Evolutionary conservation across 2,329 filamentous ascomycete genomes (phyloP).

Genomic region (Cytospora chrysosperma): DNA sequence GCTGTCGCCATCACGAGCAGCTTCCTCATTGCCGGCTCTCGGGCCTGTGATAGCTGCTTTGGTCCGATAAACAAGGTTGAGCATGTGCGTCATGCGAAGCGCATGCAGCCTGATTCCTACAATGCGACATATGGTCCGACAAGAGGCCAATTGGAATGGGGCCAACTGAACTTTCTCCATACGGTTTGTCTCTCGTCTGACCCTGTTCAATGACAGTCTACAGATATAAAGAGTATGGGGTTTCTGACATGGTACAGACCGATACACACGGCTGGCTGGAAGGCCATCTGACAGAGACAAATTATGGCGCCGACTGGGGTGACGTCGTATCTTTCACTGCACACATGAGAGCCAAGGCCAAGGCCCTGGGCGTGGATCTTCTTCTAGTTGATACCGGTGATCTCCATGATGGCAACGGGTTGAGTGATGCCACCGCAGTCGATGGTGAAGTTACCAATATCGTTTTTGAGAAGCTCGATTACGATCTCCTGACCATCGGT

Average conservation of each 20-base stretch:
- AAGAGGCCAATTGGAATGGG: slow-evolving; percentile 53
- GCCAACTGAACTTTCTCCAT: slow-evolving; percentile 61
- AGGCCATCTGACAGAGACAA: slow-evolving; percentile 59
- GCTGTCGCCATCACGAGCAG: slow-evolving; percentile 23
- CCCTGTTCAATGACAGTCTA: neutral
- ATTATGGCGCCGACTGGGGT: slow-evolving; percentile 66
- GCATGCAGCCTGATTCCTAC: slow-evolving; percentile 47
- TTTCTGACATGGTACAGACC: slow-evolving; percentile 36
- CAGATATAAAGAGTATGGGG: neutral
- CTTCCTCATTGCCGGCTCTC: slow-evolving; percentile 24
- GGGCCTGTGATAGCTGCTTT: slow-evolving; percentile 44
- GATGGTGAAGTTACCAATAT: slow-evolving; percentile 55
- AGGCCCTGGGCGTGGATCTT: slow-evolving; percentile 56
- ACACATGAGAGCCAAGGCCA: slow-evolving; percentile 59
- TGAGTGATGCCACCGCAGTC: slow-evolving; percentile 58
- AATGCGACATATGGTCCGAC: slow-evolving; percentile 44
- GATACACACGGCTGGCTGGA: slow-evolving; percentile 63
- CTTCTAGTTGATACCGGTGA: slow-evolving; percentile 62
- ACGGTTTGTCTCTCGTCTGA: slow-evolving; percentile 38
- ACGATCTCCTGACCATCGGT: slow-evolving; percentile 44
- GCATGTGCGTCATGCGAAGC: slow-evolving; percentile 48
- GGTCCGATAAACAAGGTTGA: slow-evolving; percentile 42
- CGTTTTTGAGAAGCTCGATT: slow-evolving; percentile 43
- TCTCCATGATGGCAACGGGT: slow-evolving; percentile 64
- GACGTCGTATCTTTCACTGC: slow-evolving; percentile 61